Percentiles rank a stretch among this genome's conserved stretches.
These are phyloP conservation scores for Microcyclospora pomicola DNA, from an alignment of 2,329 filamentous ascomycete species.

Conservation along the genomic window DNA sequence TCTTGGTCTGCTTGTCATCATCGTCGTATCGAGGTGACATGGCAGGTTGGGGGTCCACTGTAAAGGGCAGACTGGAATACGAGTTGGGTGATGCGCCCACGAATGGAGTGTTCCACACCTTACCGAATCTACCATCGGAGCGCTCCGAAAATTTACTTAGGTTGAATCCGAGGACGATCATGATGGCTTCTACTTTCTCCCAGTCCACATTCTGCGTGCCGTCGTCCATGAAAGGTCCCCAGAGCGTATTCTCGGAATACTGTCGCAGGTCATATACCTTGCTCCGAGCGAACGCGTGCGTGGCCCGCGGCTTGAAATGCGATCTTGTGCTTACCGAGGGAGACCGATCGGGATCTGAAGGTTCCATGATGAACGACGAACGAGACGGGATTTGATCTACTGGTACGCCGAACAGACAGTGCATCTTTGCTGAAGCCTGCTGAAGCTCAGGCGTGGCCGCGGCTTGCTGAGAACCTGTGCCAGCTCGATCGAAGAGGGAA, in stretches of 20 bases:
- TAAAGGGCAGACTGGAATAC: slow-evolving; percentile 5
- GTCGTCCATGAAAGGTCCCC: slow-evolving; percentile 61
- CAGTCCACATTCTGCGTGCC: slow-evolving; percentile 53
- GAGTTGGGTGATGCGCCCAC: slow-evolving; percentile 38
- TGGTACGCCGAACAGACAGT: slow-evolving; percentile 51
- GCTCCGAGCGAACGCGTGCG: slow-evolving; percentile 45
- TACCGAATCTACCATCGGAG: slow-evolving; percentile 32
- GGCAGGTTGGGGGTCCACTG: slow-evolving; percentile 1
- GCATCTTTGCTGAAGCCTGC: slow-evolving; percentile 57
- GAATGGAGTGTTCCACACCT: slow-evolving; percentile 45
- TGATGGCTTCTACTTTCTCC: slow-evolving; percentile 65
- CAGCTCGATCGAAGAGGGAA: slow-evolving; percentile 46
- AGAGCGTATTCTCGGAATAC: slow-evolving; percentile 47
- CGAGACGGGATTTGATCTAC: slow-evolving; percentile 25
- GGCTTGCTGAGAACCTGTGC: slow-evolving; percentile 27
- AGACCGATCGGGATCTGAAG: slow-evolving; percentile 3
- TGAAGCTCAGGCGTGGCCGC: slow-evolving; percentile 32
- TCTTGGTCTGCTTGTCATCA: slow-evolving; percentile 9
- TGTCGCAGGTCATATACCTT: slow-evolving; percentile 62
- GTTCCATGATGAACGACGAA: slow-evolving; percentile 14
- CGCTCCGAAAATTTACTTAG: slow-evolving; percentile 34
- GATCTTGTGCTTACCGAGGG: slow-evolving; percentile 13
- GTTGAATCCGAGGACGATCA: slow-evolving; percentile 55
- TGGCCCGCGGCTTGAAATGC: slow-evolving; percentile 7
- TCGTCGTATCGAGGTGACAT: slow-evolving; percentile 9